phyloP scores from a whole-genome alignment of 1,284 basidiomycete genomes.

The Moesziomyces antarcticus region DNA sequence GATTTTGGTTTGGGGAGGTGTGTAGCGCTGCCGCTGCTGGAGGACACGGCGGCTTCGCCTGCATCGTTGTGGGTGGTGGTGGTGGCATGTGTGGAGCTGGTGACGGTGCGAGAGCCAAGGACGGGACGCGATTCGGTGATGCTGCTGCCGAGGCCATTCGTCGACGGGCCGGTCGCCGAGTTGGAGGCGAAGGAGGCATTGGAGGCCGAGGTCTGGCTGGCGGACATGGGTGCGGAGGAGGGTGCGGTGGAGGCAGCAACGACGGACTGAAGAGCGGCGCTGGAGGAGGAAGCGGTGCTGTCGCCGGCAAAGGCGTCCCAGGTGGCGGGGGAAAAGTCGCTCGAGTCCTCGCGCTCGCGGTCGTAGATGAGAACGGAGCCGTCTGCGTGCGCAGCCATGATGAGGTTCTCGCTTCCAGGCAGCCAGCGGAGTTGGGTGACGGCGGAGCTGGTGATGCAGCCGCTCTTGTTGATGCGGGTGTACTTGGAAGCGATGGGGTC shows the following conservation, averaged over 20 bases:
- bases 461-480: conserved; percentile 89
- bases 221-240: conserved; percentile 39
- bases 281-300: conserved; percentile 26
- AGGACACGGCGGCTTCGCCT: conserved; percentile 25
- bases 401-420: conserved; percentile 77
- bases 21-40: conserved; percentile 34
- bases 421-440: conserved; percentile 90
- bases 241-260: conserved; percentile 9
- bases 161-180: background rate
- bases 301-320: conserved; percentile 26
- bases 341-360: conserved; percentile 85
- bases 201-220: conserved; percentile 29
- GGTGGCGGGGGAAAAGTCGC: conserved; percentile 23
- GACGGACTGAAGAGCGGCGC: conserved; percentile 22
- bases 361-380: conserved; percentile 88
- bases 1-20: conserved; percentile 17
- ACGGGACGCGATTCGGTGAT: conserved; percentile 26
- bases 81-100: conserved; percentile 33
- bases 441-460: conserved; percentile 80
- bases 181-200: conserved; percentile 24
- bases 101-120: conserved; percentile 31
- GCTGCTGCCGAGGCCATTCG: conserved; percentile 7
- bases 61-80: conserved; percentile 30
- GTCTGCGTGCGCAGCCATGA: conserved; percentile 90
- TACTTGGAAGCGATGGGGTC: conserved; percentile 87